These are phyloP conservation scores for Coniferiporia sulphurascens DNA, from an alignment of 1,284 basidiomycete genomes.

Conservation along the genomic window DNA sequence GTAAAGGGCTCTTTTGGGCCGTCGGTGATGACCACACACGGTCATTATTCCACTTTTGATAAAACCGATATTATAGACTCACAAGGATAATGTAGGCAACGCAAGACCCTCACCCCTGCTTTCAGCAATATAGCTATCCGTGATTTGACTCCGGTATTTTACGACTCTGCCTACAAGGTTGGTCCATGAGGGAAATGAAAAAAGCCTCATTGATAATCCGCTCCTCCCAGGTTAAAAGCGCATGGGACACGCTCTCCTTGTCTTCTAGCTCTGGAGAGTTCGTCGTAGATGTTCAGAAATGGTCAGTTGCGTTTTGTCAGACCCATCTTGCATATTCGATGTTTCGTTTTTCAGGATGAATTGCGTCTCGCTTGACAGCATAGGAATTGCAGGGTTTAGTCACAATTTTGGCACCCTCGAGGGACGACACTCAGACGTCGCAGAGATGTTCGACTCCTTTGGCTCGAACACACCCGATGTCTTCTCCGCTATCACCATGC, in stretches of 20 bases:
- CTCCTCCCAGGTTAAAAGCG: constrained; percentile 36
- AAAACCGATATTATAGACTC: background rate
- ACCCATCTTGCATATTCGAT: too few species aligned
- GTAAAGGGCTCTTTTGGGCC: constrained; percentile 44
- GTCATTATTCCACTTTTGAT: constrained; percentile 13
- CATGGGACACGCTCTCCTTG: constrained; percentile 48
- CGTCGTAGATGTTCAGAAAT: constrained; percentile 51
- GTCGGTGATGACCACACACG: constrained; percentile 48
- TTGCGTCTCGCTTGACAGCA: constrained; percentile 45
- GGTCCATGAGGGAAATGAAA: background rate
- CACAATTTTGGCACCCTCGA: constrained; percentile 53
- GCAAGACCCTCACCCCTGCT: constrained; percentile 37
- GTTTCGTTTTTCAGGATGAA: constrained; percentile 31
- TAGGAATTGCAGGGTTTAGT: constrained; percentile 54
- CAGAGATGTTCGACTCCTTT: constrained; percentile 43
- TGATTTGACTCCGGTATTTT: constrained; percentile 33
- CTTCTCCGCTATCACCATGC: constrained; percentile 30
- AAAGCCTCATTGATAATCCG: background rate
- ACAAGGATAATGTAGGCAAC: constrained; percentile 29
- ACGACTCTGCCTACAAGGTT: constrained; percentile 48
- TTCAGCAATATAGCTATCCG: constrained; percentile 39
- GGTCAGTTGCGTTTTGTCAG: constrained; percentile 31
- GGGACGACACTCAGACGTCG: constrained; percentile 40
- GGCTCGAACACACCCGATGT: constrained; percentile 23
- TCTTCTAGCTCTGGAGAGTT: constrained; percentile 25